These are phyloP conservation scores for Pontederia paniculata DNA, from an alignment of 176 grass and related monocot species.

Conservation along the genomic window DNA sequence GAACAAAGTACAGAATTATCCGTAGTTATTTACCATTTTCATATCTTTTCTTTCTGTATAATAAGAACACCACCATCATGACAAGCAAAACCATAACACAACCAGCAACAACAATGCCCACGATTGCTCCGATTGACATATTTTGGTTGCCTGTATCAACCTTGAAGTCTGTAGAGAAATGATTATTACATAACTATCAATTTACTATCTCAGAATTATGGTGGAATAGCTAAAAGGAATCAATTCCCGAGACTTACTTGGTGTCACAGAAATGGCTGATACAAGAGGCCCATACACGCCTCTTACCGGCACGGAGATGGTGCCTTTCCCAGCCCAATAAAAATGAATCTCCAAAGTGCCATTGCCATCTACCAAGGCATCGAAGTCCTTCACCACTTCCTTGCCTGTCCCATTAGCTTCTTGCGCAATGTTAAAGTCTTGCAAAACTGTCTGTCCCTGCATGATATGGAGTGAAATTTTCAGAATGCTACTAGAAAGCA, in stretches of 20 bases:
- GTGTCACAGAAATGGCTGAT: slow-evolving; percentile 64
- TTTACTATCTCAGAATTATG: not conserved
- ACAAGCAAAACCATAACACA: slow-evolving; percentile 1
- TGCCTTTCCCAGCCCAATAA: slow-evolving; percentile 56
- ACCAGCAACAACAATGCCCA: slow-evolving; percentile 1
- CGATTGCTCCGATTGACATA: slow-evolving; percentile 1
- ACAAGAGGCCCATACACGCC: slow-evolving; percentile 87
- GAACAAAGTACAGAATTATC: not conserved
- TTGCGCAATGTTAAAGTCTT: slow-evolving; percentile 14
- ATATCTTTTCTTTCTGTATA: not conserved
- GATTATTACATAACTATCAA: not conserved
- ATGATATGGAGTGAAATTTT: not conserved
- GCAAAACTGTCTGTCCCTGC: slow-evolving; percentile 5
- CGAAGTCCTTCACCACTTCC: slow-evolving; percentile 1
- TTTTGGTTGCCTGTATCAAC: not conserved
- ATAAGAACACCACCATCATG: not conserved
- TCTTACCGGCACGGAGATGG: slow-evolving; percentile 50
- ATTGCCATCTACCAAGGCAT: slow-evolving; percentile 8
- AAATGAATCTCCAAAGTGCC: slow-evolving; percentile 18
- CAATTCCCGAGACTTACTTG: not conserved
- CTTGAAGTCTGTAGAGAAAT: slow-evolving; percentile 9
- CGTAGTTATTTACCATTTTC: slow-evolving; percentile 4
- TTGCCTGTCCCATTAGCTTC: slow-evolving; percentile 15
- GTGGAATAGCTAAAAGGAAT: not conserved
- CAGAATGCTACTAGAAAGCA: not conserved